Evolutionary conservation across 2,329 filamentous ascomycete genomes (phyloP).

Genomic region (Lizonia empirigonia): DNA sequence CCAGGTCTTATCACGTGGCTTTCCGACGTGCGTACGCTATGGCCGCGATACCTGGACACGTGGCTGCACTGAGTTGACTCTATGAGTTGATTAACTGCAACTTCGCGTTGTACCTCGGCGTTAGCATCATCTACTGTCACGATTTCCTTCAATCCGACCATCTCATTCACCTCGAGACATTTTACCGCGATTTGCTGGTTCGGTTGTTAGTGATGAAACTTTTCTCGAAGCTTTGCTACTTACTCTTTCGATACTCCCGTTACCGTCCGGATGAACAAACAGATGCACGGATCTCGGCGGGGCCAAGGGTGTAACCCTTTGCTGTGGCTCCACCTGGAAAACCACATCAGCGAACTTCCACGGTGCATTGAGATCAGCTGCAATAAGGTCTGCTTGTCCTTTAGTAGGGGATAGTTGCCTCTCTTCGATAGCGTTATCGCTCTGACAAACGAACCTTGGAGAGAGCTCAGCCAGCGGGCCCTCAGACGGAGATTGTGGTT

Average conservation of each 20-base stretch:
- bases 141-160: background rate
- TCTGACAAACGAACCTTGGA: background rate
- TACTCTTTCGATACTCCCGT: too few species aligned
- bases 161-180: background rate
- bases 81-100: background rate
- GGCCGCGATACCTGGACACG: background rate
- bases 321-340: background rate
- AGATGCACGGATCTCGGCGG: too few species aligned
- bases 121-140: too few species aligned
- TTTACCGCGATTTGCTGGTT: constrained; percentile 1
- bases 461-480: constrained; percentile 1
- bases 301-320: background rate
- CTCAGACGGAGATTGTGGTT: background rate
- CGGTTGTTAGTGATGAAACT: background rate
- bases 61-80: background rate
- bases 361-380: background rate
- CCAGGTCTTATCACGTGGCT: background rate
- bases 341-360: constrained; percentile 1
- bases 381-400: background rate
- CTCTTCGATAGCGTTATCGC: background rate
- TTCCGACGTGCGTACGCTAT: background rate
- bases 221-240: too few species aligned
- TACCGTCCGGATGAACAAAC: too few species aligned
- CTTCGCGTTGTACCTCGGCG: background rate
- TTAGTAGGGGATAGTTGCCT: background rate